Conservation (phyloP, 78 protist genomes). For the Polysphondylium violaceum region DNA sequence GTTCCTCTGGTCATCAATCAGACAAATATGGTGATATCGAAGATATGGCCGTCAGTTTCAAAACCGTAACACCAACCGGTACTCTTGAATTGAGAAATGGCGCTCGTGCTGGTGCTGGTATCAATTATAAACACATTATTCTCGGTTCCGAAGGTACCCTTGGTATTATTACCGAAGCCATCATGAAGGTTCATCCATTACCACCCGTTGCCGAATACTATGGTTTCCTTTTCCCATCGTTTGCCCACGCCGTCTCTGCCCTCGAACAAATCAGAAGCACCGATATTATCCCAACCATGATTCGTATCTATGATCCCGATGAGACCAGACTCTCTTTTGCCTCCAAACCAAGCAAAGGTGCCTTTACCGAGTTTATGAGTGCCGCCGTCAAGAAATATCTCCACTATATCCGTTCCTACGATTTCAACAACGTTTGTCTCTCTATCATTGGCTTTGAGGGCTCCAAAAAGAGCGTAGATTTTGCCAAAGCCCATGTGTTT, state of each 20-base stretch:
- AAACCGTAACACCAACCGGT: constrained; percentile 90
- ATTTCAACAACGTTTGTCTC: constrained; percentile 62
- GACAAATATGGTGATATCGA: constrained; percentile 94
- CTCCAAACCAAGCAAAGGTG: constrained; percentile 84
- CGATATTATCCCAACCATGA: constrained; percentile 83
- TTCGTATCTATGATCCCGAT: constrained; percentile 85
- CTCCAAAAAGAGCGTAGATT: constrained; percentile 64
- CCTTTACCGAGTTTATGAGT: constrained; percentile 17
- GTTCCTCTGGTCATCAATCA: constrained; percentile 89
- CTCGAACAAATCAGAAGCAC: constrained; percentile 84
- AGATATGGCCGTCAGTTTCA: constrained; percentile 86
- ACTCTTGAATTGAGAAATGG: constrained; percentile 83
- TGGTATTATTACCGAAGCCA: constrained; percentile 92
- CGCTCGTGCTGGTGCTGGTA: constrained; percentile 86
- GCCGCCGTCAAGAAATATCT: constrained; percentile 61
- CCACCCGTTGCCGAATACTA: constrained; percentile 68
- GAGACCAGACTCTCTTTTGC: constrained; percentile 80
- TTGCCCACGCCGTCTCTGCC: constrained; percentile 46
- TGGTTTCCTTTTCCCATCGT: constrained; percentile 73
- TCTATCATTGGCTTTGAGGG: constrained; percentile 87
- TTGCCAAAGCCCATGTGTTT: constrained; percentile 43
- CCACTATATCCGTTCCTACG: constrained; percentile 56
- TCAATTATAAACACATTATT: constrained; percentile 86
- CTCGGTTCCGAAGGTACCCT: constrained; percentile 90
- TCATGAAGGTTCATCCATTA: constrained; percentile 79